Percentiles rank a stretch among this genome's conserved stretches.
These are phyloP conservation scores for Dioscorea dumetorum DNA, from an alignment of 106 monocot genomes.

Conservation along the genomic window DNA sequence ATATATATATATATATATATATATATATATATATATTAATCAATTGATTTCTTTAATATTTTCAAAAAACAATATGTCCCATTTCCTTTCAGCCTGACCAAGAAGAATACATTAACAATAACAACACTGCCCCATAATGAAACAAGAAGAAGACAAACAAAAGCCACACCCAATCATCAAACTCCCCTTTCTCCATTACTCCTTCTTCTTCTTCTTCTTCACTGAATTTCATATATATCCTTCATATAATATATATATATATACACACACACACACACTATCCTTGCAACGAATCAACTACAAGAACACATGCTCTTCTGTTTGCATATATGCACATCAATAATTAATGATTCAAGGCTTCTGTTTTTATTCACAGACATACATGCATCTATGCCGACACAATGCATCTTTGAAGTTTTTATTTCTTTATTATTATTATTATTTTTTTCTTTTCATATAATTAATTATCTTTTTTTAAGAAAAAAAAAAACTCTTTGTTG, in stretches of 20 bases:
- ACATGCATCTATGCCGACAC: constrained; percentile 2
- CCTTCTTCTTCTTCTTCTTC: neutral
- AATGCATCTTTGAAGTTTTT: neutral
- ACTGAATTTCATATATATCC: neutral
- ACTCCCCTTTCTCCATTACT: no score
- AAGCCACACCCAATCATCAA: no score
- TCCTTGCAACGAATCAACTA: neutral
- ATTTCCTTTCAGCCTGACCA: no score
- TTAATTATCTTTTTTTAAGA: no score
- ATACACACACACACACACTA: neutral
- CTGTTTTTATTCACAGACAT: neutral
- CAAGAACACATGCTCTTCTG: neutral
- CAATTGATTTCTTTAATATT: no score
- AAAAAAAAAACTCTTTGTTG: neutral
- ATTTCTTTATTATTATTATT: neutral
- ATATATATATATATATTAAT: no score
- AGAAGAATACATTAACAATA: no score
- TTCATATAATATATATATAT: neutral
- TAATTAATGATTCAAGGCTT: neutral
- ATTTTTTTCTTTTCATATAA: no score
- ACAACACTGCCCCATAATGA: no score
- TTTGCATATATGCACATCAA: neutral
- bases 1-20: no score
- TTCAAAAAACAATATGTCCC: no score
- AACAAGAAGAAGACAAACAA: no score